Percentiles rank a stretch among this genome's conserved stretches.
These are phyloP conservation scores for Pseudozyma hubeiensis DNA, from an alignment of 1,284 basidiomycete genomes.

Conservation along the genomic window DNA sequence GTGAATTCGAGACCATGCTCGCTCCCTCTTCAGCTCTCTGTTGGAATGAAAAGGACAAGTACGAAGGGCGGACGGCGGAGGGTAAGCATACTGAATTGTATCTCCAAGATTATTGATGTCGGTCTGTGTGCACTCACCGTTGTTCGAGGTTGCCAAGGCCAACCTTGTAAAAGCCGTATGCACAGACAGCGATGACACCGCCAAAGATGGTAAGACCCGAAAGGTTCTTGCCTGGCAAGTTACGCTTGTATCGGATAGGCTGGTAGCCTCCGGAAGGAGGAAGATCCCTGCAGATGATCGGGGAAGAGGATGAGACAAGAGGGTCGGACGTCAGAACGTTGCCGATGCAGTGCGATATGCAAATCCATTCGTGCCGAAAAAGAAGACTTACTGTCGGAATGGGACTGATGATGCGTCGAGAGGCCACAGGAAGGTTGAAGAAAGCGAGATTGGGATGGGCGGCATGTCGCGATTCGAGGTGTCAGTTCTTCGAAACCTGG, in stretches of 20 bases:
- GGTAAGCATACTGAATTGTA: conserved; percentile 1
- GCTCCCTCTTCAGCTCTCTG: conserved; percentile 93
- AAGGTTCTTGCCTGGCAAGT: conserved; percentile 91
- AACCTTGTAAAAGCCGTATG: conserved; percentile 91
- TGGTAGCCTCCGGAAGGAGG: conserved; percentile 94
- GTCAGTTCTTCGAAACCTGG: conserved; percentile 10
- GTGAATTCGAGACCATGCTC: conserved; percentile 94
- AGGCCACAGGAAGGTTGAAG: neutral
- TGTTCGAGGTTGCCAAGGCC: conserved; percentile 91
- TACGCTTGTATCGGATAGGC: conserved; percentile 92
- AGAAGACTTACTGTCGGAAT: conserved; percentile 47
- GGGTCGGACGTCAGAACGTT: conserved; percentile 3
- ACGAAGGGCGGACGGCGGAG: neutral
- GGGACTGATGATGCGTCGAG: conserved; percentile 26
- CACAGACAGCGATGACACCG: conserved; percentile 84
- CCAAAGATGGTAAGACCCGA: conserved; percentile 87
- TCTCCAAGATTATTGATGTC: neutral
- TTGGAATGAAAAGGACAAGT: neutral
- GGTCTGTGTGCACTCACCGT: conserved; percentile 75
- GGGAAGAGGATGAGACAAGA: neutral
- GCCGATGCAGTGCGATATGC: neutral
- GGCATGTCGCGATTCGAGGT: neutral
- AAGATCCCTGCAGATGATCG: conserved; percentile 79
- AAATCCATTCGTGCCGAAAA: no score
- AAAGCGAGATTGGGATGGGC: neutral